A percentile compares a stretch with the other conserved stretches of the same genome.
phyloP scores from a whole-genome alignment of 805 yeast genomes.

The Aciculoconidium aculeatum region DNA sequence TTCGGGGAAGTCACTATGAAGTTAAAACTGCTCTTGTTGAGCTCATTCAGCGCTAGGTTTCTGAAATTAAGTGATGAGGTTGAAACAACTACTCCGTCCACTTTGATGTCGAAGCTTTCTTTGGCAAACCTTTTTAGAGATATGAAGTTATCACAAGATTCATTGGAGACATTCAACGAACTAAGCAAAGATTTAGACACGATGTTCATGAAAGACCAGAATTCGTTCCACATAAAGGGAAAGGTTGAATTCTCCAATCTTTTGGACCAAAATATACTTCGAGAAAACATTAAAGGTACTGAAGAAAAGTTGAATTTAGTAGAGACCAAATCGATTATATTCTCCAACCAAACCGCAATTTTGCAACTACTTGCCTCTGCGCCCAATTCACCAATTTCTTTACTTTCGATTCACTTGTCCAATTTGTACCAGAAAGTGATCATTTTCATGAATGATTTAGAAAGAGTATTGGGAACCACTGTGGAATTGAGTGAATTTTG shows the following conservation, averaged over 20 bases:
- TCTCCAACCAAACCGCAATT: slow-evolving; percentile 30
- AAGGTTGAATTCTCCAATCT: no score
- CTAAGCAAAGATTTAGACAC: slow-evolving; percentile 26
- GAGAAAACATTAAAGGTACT: no score
- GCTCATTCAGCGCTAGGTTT: slow-evolving; percentile 41
- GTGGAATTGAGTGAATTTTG: slow-evolving; percentile 32
- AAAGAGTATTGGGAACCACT: slow-evolving; percentile 6
- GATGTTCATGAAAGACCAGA: slow-evolving; percentile 10
- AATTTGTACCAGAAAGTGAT: slow-evolving; percentile 32
- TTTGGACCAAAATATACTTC: no score
- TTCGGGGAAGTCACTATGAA: slow-evolving; percentile 44
- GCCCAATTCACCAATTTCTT: slow-evolving; percentile 31
- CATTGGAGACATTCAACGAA: slow-evolving; percentile 46
- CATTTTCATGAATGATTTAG: slow-evolving; percentile 36
- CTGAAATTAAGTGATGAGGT: slow-evolving; percentile 9
- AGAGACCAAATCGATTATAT: slow-evolving; percentile 25
- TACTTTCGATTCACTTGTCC: slow-evolving; percentile 36
- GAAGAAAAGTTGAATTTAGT: slow-evolving; percentile 16
- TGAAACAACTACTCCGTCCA: slow-evolving; percentile 4
- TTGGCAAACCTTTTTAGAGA: slow-evolving; percentile 48
- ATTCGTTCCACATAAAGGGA: slow-evolving; percentile 2
- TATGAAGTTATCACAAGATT: slow-evolving; percentile 55
- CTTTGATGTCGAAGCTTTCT: slow-evolving; percentile 41
- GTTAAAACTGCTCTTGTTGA: slow-evolving; percentile 45
- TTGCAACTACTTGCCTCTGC: slow-evolving; percentile 30